A percentile compares a stretch with the other conserved stretches of the same genome.
Conservation (phyloP, 441 rosid genomes). For the Croton laevigatus region DNA sequence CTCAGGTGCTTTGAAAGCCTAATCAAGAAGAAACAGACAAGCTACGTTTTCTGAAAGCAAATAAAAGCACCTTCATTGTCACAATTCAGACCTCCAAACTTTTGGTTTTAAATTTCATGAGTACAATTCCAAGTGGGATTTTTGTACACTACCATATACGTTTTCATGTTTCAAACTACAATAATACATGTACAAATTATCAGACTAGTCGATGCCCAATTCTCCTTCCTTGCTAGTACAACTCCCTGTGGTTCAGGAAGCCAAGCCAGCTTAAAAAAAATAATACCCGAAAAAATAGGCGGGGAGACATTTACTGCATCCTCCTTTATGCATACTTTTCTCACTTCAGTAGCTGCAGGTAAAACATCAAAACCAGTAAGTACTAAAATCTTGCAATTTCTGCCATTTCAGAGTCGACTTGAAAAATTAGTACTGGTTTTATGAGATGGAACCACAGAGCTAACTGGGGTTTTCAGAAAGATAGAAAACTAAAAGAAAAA, state of each 20-base stretch:
- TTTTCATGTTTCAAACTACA: slow-evolving; percentile 9
- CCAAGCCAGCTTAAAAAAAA: neutral
- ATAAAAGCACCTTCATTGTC: neutral
- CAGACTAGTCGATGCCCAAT: neutral
- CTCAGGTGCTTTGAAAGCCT: no score
- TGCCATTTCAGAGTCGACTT: neutral
- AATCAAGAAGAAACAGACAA: no score
- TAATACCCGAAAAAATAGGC: neutral
- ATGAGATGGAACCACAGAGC: no score
- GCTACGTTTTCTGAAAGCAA: neutral
- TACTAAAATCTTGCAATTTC: neutral
- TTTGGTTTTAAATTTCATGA: neutral
- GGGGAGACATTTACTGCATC: slow-evolving; percentile 3
- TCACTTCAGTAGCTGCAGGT: slow-evolving; percentile 22
- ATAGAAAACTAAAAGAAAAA: neutral
- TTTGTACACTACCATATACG: slow-evolving; percentile 9
- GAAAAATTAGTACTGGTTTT: no score
- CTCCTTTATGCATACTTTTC: slow-evolving; percentile 13
- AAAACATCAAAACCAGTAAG: neutral
- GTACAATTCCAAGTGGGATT: neutral
- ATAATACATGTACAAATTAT: slow-evolving; percentile 24
- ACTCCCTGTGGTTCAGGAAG: neutral
- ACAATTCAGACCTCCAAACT: neutral
- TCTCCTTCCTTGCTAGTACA: neutral
- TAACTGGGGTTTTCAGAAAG: neutral